These are phyloP conservation scores for Paraleonurus japonicus DNA, from an alignment of 257 asterid species.

Conservation along the genomic window DNA sequence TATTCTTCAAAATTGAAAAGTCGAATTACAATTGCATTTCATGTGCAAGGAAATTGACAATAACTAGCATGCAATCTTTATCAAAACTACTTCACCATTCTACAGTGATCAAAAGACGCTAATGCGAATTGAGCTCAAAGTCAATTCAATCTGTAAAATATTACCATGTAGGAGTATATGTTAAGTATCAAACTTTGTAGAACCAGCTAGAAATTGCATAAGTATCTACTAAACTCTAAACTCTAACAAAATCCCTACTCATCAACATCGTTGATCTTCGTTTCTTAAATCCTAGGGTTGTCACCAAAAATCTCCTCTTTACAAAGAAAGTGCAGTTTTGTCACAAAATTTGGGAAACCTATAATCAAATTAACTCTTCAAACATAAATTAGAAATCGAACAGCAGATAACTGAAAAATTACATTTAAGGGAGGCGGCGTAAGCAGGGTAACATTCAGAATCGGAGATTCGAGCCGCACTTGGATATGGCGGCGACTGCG, in stretches of 20 bases:
- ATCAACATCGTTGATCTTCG: background rate
- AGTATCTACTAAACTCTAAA: background rate
- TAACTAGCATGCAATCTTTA: background rate
- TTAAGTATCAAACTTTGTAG: background rate
- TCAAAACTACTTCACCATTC: background rate
- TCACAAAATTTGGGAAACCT: background rate
- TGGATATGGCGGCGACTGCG: constrained; percentile 57
- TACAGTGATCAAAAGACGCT: background rate
- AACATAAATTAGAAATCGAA: background rate
- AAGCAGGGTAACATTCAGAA: constrained; percentile 74
- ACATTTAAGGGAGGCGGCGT: constrained; percentile 94
- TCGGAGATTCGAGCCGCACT: constrained; percentile 77
- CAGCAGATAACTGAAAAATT: background rate
- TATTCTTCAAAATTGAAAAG: background rate
- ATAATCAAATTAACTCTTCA: background rate
- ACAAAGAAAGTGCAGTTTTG: background rate
- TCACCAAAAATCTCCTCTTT: background rate
- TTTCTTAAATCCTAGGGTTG: background rate
- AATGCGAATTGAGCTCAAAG: constrained; percentile 2
- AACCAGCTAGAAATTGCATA: background rate
- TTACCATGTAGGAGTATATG: background rate
- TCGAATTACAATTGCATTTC: background rate
- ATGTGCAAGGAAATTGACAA: constrained; percentile 1
- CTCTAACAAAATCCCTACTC: background rate
- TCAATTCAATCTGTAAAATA: background rate